A percentile compares a stretch with the other conserved stretches of the same genome.
These are phyloP conservation scores for Fomitiporia mediterranea DNA, from an alignment of 1,284 basidiomycete genomes.

Conservation along the genomic window DNA sequence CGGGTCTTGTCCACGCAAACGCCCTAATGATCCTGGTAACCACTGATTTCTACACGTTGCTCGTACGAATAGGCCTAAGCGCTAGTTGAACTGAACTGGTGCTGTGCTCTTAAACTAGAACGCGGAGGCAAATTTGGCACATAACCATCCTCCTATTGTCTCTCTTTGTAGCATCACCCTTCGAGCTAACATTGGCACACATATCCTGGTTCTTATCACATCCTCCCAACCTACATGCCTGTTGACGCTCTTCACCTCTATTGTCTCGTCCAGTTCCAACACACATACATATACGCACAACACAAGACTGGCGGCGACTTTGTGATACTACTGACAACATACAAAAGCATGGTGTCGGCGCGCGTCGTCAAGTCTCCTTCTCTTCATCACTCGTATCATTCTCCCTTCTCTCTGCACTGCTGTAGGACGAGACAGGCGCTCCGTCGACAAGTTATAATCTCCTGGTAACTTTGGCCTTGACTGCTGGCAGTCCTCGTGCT, in stretches of 20 bases:
- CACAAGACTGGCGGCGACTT: background rate
- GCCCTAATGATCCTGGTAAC: too few species aligned
- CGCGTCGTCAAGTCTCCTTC: background rate
- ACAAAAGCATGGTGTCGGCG: background rate
- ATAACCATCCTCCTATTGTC: background rate
- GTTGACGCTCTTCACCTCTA: conserved; percentile 8
- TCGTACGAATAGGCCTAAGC: background rate
- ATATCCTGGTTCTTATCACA: background rate
- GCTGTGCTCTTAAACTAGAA: background rate
- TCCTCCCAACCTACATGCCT: background rate
- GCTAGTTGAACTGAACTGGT: background rate
- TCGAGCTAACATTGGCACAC: background rate
- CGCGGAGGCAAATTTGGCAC: background rate
- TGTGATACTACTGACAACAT: background rate
- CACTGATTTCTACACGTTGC: too few species aligned
- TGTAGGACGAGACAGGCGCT: background rate
- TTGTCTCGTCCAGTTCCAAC: background rate
- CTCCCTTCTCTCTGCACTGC: background rate
- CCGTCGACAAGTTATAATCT: background rate
- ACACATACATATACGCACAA: background rate
- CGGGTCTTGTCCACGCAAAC: too few species aligned
- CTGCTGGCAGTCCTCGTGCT: conserved; percentile 2
- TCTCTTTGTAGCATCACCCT: background rate
- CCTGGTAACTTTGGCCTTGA: background rate
- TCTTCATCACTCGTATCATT: background rate